Evolutionary conservation across 495 filamentous ascomycete species (phyloP).

Genomic region (Mytilinidion resinicola): DNA sequence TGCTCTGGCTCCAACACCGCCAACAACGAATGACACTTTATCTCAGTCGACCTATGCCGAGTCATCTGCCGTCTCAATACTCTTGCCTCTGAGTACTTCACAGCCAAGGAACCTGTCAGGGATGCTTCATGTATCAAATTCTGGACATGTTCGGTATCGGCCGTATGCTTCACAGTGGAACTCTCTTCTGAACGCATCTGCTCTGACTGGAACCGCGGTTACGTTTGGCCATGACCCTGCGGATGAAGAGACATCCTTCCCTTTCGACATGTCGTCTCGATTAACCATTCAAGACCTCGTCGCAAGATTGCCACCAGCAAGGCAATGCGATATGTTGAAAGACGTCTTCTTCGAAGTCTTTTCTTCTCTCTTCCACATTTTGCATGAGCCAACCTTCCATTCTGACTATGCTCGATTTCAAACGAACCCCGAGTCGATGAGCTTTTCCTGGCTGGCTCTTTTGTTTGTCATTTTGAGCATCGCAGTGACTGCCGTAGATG

Average conservation of each 20-base stretch:
- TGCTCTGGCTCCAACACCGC: background rate
- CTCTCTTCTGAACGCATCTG: background rate
- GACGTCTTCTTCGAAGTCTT: slow-evolving; percentile 11
- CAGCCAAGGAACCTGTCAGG: background rate
- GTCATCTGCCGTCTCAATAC: background rate
- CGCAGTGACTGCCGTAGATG: slow-evolving; percentile 42
- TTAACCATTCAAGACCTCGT: background rate
- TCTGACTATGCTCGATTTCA: slow-evolving; percentile 44
- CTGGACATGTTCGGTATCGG: background rate
- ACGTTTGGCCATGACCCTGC: background rate
- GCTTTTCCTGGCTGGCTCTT: slow-evolving; percentile 41
- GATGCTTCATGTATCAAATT: background rate
- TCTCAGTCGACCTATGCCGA: background rate
- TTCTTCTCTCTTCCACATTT: slow-evolving; percentile 31
- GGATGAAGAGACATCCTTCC: background rate
- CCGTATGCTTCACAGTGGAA: background rate
- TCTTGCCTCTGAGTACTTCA: background rate
- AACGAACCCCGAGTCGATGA: slow-evolving; percentile 39
- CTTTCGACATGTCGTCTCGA: background rate
- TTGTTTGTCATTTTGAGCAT: slow-evolving; percentile 43
- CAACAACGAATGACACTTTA: background rate
- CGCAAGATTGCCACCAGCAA: background rate
- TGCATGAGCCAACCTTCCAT: slow-evolving; percentile 46
- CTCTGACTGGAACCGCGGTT: background rate
- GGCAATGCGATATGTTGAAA: background rate